Base-by-base conservation (phyloP, 805 yeast genomes). In the Alloascoidea hylecoeti region DNA sequence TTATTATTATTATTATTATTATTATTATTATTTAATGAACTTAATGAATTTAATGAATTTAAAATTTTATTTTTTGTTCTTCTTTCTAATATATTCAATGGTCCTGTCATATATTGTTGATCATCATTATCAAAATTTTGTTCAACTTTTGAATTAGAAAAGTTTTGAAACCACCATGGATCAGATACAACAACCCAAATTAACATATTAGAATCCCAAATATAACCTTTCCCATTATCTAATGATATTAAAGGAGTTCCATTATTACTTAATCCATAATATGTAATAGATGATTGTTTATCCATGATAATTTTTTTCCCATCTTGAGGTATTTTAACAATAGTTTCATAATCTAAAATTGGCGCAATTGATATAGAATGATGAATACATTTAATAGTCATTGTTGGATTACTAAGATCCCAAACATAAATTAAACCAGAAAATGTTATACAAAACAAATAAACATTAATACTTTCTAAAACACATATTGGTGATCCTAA, bases 401-500 rank as follows among this genome's bases (percentile, higher is more conserved):
- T 72, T 44, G 56, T 66, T 36, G 58, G 58, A 3, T 49, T 50
- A 2, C 45, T 51, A 3, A 89, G 50, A 53, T 92, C 70, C 98
- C 98, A 92, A 9, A 81, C 85, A 52, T 66, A 76, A n/a, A 85
- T 51, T 53, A 86, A 85, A 1, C 97, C 98, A 5, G 77, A 61
- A 14, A 81, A 69, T 0, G 96, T 84, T 2, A 89, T 75, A 5
- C 95, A 95, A 61, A 85, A 57, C 34, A 92, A 58, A 47, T 57
- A 85, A 16, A 68, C 58, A 2, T 72, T 75, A 42, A 77, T 77
- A 42, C 83, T 69, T 51, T 89, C 96, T 37, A 92, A 56, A 53
- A 89, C 84, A 28, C 95, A 75, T n/a, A 92, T 56, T 0, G 96
- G 81, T 0, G 89, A 69, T 0, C 97, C 98, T 32, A 89, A 54